Evolutionary conservation across 345 rosid species (phyloP), one percentile per base, ranked within the genome.

Genomic region (Eutrema heterophyllum): DNA sequence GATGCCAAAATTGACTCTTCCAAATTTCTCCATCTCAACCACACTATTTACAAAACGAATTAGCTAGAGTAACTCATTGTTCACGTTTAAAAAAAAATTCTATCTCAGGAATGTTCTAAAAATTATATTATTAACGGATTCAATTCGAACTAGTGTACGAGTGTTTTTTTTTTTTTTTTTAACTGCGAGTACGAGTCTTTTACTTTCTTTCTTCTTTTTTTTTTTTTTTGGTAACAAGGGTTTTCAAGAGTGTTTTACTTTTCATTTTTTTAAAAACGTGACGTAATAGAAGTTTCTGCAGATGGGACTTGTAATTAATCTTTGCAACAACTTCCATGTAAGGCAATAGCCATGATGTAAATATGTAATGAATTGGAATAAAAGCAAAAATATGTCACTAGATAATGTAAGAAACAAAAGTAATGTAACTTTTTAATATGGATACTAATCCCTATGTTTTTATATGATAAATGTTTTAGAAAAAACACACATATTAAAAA

Each of bases 281-380:
- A 61, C 52, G 64, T 26, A 52, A 68, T 75, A 24, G 78, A 67
- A 75, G 79, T 61, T 53, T 69, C 70, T 46, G 53, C 50, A 21
- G 21, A 46, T 9, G 18, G 18, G 68, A 67, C 73, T 67, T 73
- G 68, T 60, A 32, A 32, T 41, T 26, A 43, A 51, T 41, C 8
- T 75, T 10, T n/a, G 49, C 73, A 75, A 59, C 78, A 74, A 74
- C 72, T 68, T 67, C 50, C 70, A 45, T 43, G 39, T 52, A 51
- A 75, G 64, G 33, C 69, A 61, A 40, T 18, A 67, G 38, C 33
- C 36, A 51, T 75, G 73, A 75, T 63, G 64, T n/a, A n/a, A n/a
- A n/a, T n/a, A n/a, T n/a, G n/a, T 62, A 53, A 44, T 68, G 56
- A 54, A 54, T 75, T 75, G 70, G 70, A 75, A 68, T 68, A 75